Evolutionary conservation across 2,329 filamentous ascomycete genomes (phyloP).

Genomic region (Trichoderma breve): DNA sequence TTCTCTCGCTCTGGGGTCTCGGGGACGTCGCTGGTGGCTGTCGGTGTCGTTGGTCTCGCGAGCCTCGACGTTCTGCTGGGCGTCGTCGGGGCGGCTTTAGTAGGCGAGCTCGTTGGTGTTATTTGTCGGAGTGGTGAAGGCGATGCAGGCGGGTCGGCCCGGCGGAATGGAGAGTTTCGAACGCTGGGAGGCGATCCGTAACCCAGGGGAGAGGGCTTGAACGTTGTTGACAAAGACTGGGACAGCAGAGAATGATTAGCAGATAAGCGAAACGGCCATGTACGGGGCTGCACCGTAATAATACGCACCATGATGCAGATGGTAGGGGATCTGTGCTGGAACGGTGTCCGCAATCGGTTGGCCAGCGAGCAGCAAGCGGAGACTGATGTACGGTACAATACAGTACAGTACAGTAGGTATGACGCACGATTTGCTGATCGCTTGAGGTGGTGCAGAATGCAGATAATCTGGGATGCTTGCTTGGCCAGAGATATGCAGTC

Average conservation of each 20-base stretch:
- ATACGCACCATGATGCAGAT: slow-evolving; percentile 32
- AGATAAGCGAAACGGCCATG: slow-evolving; percentile 16
- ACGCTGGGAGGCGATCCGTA: slow-evolving; percentile 59
- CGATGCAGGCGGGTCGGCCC: slow-evolving; percentile 62
- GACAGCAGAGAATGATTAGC: slow-evolving; percentile 29
- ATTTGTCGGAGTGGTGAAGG: slow-evolving; percentile 63
- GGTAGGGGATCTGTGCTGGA: slow-evolving; percentile 14
- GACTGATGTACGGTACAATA: not conserved
- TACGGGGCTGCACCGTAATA: slow-evolving; percentile 20
- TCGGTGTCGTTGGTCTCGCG: slow-evolving; percentile 43
- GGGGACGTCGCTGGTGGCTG: slow-evolving; percentile 37
- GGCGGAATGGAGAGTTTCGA: slow-evolving; percentile 63
- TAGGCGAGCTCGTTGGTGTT: slow-evolving; percentile 62
- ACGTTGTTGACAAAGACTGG: slow-evolving; percentile 56
- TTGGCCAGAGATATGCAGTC: not conserved
- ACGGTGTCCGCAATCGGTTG: slow-evolving; percentile 22
- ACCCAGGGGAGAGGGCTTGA: slow-evolving; percentile 69
- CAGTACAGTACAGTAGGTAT: not conserved
- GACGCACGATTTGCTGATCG: not conserved
- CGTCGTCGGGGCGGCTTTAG: slow-evolving; percentile 38
- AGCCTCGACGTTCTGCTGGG: slow-evolving; percentile 32
- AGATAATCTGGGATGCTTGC: not conserved
- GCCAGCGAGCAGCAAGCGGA: slow-evolving; percentile 24
- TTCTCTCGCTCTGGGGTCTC: slow-evolving; percentile 35
- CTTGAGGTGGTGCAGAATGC: not conserved